A percentile compares a stretch with the other conserved stretches of the same genome.
Evolutionary conservation across 192 early-diverging fungal genomes (phyloP).

Genomic region (Backusella liffmaniae): DNA sequence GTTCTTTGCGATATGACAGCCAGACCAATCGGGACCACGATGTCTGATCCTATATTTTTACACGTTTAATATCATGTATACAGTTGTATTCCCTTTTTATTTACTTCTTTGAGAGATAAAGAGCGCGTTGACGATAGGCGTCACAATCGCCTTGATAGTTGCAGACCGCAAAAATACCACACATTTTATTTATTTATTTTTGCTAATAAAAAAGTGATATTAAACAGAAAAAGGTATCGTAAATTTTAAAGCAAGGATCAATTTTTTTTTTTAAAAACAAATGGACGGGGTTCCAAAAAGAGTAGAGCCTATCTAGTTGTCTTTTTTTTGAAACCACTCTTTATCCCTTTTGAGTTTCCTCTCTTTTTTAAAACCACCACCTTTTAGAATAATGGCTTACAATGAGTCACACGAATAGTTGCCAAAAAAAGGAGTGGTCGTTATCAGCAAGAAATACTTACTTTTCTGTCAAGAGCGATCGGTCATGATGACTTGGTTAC

Average conservation of each 20-base stretch:
- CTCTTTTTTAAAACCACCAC: no score
- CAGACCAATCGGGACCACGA: slow-evolving; percentile 99
- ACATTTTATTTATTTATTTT: slow-evolving; percentile 66
- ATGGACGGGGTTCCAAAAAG: background rate
- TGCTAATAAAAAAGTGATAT: background rate
- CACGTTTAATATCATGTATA: background rate
- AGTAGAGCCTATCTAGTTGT: background rate
- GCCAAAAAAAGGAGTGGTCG: background rate
- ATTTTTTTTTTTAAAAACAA: background rate
- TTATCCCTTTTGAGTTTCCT: no score
- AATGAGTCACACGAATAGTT: background rate
- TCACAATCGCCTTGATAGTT: slow-evolving; percentile 79
- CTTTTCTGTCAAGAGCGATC: background rate
- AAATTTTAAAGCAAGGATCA: slow-evolving; percentile 4
- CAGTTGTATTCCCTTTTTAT: background rate
- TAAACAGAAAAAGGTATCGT: background rate
- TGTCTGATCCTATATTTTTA: slow-evolving; percentile 76
- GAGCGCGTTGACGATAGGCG: slow-evolving; percentile 78
- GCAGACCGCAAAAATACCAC: slow-evolving; percentile 96
- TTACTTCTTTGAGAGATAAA: slow-evolving; percentile 86
- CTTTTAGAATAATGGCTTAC: background rate
- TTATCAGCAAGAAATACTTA: background rate
- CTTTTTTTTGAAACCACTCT: background rate
- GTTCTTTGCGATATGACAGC: slow-evolving; percentile 78
- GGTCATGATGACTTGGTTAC: background rate